Percentiles rank a stretch among this genome's conserved stretches.
phyloP scores from a whole-genome alignment of 305 asterid species.

The Ajuga reptans region DNA sequence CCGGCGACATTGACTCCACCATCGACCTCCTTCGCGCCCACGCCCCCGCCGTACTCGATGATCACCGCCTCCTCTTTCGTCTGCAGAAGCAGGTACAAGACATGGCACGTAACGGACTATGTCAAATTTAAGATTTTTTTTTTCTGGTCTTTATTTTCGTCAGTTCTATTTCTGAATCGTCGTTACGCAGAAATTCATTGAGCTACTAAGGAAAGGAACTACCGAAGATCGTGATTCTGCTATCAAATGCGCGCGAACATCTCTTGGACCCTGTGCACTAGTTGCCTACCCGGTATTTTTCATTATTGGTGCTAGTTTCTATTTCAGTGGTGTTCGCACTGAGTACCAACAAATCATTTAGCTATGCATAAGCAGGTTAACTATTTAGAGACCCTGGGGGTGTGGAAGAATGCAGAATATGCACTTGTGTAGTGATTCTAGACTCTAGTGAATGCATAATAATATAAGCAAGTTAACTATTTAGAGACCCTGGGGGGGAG shows the following conservation, averaged over 20 bases:
- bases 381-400: not conserved
- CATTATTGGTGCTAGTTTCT: not conserved
- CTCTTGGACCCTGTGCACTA: slow-evolving; percentile 93
- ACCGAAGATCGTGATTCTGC: slow-evolving; percentile 73
- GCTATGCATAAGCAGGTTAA: not conserved
- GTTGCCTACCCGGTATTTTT: slow-evolving; percentile 86
- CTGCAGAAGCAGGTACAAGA: slow-evolving; percentile 71
- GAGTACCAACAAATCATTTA: not conserved
- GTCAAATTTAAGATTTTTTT: not conserved
- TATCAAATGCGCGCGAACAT: slow-evolving; percentile 55
- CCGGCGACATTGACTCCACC: slow-evolving; percentile 76
- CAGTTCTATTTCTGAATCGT: not conserved
- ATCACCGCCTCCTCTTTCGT: slow-evolving; percentile 90
- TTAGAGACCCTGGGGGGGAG: too few relatives aligned
- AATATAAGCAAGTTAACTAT: not conserved
- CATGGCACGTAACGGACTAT: not conserved
- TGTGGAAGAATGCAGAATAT: not conserved
- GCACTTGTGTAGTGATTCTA: not conserved
- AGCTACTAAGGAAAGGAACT: slow-evolving; percentile 79
- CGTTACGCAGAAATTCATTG: slow-evolving; percentile 67
- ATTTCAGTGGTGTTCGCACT: not conserved
- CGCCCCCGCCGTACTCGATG: slow-evolving; percentile 66
- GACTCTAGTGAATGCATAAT: not conserved
- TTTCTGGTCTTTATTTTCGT: not conserved
- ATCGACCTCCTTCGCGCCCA: slow-evolving; percentile 52